Percentiles rank a stretch among this genome's conserved stretches.
Conservation (phyloP, 495 filamentous ascomycete genomes). For the Hypoxylon fuscum region DNA sequence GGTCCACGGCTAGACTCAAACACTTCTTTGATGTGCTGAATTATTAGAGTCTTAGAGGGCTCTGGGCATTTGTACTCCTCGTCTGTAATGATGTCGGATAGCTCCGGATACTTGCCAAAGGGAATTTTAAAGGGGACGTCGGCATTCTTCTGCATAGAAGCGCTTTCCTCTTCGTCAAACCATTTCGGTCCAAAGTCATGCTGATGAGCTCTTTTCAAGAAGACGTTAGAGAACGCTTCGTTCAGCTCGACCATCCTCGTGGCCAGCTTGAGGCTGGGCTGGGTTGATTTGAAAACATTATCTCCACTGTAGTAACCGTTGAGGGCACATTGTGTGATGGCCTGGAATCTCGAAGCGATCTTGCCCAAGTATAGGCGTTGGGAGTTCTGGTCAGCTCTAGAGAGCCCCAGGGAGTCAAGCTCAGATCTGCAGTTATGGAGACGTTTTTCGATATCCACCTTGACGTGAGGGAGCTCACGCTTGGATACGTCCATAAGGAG, state of each 20-base stretch:
- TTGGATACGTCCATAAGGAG: conserved; percentile 51
- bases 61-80: neutral
- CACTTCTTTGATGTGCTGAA: conserved; percentile 9
- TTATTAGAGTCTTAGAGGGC: conserved; percentile 4
- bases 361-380: conserved; percentile 43
- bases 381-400: conserved; percentile 39
- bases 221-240: conserved; percentile 48
- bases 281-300: conserved; percentile 48
- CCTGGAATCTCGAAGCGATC: conserved; percentile 11
- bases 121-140: neutral
- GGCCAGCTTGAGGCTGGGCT: conserved; percentile 48
- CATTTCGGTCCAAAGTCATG: conserved; percentile 36
- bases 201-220: conserved; percentile 47
- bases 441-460: conserved; percentile 43
- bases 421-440: neutral
- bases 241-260: conserved; percentile 53
- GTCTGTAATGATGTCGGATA: conserved; percentile 16
- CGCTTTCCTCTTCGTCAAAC: conserved; percentile 7
- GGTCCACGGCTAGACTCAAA: conserved; percentile 25
- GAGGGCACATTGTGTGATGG: conserved; percentile 35
- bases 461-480: conserved; percentile 56
- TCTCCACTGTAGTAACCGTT: conserved; percentile 51
- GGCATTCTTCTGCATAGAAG: neutral
- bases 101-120: conserved; percentile 8
- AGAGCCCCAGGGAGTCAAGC: neutral